A percentile compares a stretch with the other conserved stretches of the same genome.
phyloP scores from a whole-genome alignment of 192 early-diverging fungal genomes.

The Gryganskiella cystojenkinii region DNA sequence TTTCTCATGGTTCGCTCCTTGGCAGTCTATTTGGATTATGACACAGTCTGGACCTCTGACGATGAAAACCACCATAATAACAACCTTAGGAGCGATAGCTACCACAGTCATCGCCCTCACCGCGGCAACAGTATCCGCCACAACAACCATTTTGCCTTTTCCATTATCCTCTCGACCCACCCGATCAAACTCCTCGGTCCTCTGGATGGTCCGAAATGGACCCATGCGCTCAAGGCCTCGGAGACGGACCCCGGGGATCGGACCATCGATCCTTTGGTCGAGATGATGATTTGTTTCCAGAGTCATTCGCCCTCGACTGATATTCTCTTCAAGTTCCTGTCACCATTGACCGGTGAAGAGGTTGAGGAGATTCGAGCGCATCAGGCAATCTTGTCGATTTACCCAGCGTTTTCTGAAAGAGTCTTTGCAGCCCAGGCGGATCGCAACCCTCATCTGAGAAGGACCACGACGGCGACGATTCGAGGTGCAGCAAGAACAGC shows the following conservation, averaged over 20 bases:
- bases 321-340: constrained; percentile 24
- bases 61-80: no score
- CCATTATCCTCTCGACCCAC: constrained; percentile 20
- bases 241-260: constrained; percentile 27
- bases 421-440: constrained; percentile 12
- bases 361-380: constrained; percentile 24
- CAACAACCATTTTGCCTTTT: constrained; percentile 28
- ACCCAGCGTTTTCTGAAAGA: constrained; percentile 30
- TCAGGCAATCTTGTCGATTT: constrained; percentile 35
- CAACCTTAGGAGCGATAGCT: no score
- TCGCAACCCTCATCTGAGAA: constrained; percentile 19
- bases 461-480: background rate
- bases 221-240: constrained; percentile 22
- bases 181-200: constrained; percentile 28
- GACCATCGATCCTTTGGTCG: constrained; percentile 38
- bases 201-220: constrained; percentile 2
- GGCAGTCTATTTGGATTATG: constrained; percentile 23
- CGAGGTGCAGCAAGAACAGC: no score
- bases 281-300: constrained; percentile 40
- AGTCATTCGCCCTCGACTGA: constrained; percentile 16
- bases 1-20: background rate
- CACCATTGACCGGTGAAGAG: constrained; percentile 5
- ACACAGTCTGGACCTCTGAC: constrained; percentile 5
- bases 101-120: no score
- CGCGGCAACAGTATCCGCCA: no score